Evolutionary conservation across 2,329 filamentous ascomycete genomes (phyloP).

Genomic region (Ilyonectria destructans): DNA sequence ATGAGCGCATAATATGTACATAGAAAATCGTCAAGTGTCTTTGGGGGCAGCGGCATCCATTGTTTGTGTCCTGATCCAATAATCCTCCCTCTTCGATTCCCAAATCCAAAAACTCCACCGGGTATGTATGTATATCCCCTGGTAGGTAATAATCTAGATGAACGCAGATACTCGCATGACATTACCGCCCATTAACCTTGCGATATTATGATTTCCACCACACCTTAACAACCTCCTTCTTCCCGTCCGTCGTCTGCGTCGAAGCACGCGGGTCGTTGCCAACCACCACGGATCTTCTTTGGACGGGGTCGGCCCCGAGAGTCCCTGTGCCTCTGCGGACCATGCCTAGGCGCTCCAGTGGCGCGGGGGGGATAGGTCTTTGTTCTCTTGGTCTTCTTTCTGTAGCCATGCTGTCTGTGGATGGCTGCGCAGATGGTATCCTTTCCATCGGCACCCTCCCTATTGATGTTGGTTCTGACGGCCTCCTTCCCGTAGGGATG

Average conservation of each 20-base stretch:
- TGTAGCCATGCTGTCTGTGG: not conserved
- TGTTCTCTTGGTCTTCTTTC: conserved; percentile 3
- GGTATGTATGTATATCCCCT: conserved; percentile 21
- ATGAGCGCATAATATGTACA: conserved; percentile 15
- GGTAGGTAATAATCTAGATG: conserved; percentile 5
- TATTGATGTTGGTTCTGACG: not conserved
- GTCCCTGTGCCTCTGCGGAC: conserved; percentile 41
- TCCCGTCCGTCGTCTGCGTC: conserved; percentile 39
- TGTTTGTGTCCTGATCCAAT: not conserved
- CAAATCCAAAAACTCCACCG: conserved; percentile 13
- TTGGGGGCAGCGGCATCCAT: not conserved
- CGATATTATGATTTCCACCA: conserved; percentile 43
- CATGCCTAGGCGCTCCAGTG: conserved; percentile 38
- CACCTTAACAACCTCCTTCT: conserved; percentile 47
- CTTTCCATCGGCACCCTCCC: not conserved
- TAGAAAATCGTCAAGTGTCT: conserved; percentile 12
- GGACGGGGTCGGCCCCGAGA: conserved; percentile 36
- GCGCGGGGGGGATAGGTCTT: conserved; percentile 22
- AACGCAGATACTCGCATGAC: conserved; percentile 14
- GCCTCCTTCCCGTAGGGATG: not conserved
- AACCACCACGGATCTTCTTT: conserved; percentile 42
- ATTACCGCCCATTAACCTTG: conserved; percentile 21
- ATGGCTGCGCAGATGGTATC: conserved; percentile 1
- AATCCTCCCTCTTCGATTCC: conserved; percentile 1
- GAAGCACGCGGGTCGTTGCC: conserved; percentile 21